Conservation (phyloP, 2,329 filamentous ascomycete species). For the Stagonosporopsis cucurbitacearum region DNA sequence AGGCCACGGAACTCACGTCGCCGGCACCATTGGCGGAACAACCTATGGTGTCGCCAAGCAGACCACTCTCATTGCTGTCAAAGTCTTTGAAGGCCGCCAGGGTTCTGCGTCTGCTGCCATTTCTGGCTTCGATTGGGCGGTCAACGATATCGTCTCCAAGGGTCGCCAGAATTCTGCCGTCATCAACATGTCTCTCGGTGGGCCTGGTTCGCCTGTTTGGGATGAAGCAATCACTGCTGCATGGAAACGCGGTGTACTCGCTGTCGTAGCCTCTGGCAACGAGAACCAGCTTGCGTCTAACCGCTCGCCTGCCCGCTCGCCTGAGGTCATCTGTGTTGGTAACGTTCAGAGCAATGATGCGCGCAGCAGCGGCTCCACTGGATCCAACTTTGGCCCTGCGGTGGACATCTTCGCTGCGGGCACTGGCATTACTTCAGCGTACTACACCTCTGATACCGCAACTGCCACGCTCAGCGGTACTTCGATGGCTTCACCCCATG, state of each 20-base stretch:
- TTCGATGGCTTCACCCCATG: conserved; percentile 71
- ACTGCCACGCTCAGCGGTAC: conserved; percentile 62
- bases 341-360: conserved; percentile 38
- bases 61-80: conserved; percentile 46
- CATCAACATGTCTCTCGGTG: conserved; percentile 50
- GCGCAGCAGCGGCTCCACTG: conserved; percentile 25
- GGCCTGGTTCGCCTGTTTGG: conserved; percentile 31
- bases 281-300: conserved; percentile 32
- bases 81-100: conserved; percentile 37
- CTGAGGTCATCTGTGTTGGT: conserved; percentile 47
- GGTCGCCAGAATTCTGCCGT: conserved; percentile 38
- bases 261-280: conserved; percentile 48
- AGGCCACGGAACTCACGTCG: conserved; percentile 46
- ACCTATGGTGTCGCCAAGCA: conserved; percentile 46
- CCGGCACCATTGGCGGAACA: conserved; percentile 38
- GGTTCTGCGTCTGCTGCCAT: conserved; percentile 36
- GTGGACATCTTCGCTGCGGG: conserved; percentile 51
- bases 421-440: conserved; percentile 54
- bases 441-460: conserved; percentile 51
- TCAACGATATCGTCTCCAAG: conserved; percentile 43
- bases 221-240: conserved; percentile 45
- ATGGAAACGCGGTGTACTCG: conserved; percentile 42
- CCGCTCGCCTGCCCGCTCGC: conserved; percentile 42
- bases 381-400: conserved; percentile 48
- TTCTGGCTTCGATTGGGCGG: conserved; percentile 43